Evolutionary conservation across 768 basidiomycete genomes (phyloP).

Genomic region (Auricularia auricula-judae): DNA sequence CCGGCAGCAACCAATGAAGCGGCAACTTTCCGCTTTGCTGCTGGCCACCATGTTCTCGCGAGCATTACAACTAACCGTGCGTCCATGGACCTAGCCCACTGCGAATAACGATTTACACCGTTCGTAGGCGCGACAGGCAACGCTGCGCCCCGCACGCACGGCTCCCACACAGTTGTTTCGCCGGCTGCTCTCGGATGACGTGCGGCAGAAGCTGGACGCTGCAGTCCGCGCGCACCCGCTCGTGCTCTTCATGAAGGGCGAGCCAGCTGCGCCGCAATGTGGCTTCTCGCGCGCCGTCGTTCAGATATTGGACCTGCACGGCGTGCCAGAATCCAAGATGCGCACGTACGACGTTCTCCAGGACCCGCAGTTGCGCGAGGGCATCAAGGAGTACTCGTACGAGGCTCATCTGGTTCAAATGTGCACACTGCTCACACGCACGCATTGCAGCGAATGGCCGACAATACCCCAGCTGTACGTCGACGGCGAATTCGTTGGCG

Average conservation of each 20-base stretch:
- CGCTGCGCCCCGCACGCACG: background rate
- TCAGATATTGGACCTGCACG: constrained; percentile 79
- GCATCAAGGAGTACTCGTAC: constrained; percentile 95
- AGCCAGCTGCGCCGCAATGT: constrained; percentile 74
- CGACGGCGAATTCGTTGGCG: constrained; percentile 91
- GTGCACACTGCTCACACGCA: background rate
- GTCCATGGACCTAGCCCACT: background rate
- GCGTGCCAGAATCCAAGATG: constrained; percentile 70
- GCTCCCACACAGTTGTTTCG: constrained; percentile 4
- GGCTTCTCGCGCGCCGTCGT: constrained; percentile 93
- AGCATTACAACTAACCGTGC: background rate
- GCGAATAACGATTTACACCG: background rate
- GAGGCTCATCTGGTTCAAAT: constrained; percentile 22
- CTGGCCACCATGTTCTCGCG: background rate
- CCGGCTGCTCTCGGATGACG: constrained; percentile 53
- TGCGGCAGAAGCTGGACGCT: constrained; percentile 51
- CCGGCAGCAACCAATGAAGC: too few species aligned
- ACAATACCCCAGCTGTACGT: constrained; percentile 95
- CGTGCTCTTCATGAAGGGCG: constrained; percentile 98
- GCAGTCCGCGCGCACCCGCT: constrained; percentile 70
- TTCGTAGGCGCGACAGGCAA: background rate
- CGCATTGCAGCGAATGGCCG: constrained; percentile 74
- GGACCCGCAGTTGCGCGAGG: constrained; percentile 69
- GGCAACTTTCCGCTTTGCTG: too few species aligned
- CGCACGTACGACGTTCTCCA: constrained; percentile 85